These are phyloP conservation scores for Brassica napus DNA, from an alignment of 345 rosid species.

Conservation along the genomic window Da-Ae NC_063447.1:58921001-58921500, in stretches of 20 bases:
- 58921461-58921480: constrained; percentile 40
- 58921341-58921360: constrained; percentile 43
- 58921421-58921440: constrained; percentile 55
- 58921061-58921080: constrained; percentile 57
- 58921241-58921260: constrained; percentile 39
- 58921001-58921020: constrained; percentile 67
- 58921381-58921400: constrained; percentile 55
- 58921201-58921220: constrained; percentile 42
- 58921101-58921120: constrained; percentile 46
- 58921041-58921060: constrained; percentile 54
- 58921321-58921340: constrained; percentile 47
- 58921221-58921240: constrained; percentile 44
- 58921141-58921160: not conserved
- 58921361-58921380: constrained; percentile 58
- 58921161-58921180: not conserved
- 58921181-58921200: constrained; percentile 19
- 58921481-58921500: constrained; percentile 43
- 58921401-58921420: constrained; percentile 61
- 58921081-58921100: constrained; percentile 48
- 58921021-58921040: constrained; percentile 62
- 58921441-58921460: constrained; percentile 43
- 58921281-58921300: constrained; percentile 37
- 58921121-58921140: not conserved
- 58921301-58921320: constrained; percentile 39
- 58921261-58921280: constrained; percentile 29